Evolutionary conservation across 1,139 yeast species (phyloP).

Genomic region (Candida freyschussii): DNA sequence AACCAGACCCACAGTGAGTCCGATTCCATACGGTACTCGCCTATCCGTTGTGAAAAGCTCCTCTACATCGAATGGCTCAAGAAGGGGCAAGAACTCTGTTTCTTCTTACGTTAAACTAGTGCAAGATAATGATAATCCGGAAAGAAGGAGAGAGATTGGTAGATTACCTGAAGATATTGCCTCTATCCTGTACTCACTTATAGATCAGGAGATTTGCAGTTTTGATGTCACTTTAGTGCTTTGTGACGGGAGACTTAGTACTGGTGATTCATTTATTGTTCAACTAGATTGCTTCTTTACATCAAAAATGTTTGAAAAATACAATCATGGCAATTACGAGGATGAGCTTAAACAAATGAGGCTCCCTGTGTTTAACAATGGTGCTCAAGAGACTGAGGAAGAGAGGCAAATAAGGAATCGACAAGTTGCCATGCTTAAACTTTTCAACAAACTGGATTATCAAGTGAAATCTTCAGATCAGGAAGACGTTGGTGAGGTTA

Average conservation of each 20-base stretch:
- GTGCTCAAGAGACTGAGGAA: slow-evolving; percentile 42
- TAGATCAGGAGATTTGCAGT: slow-evolving; percentile 50
- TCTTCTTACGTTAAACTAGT: slow-evolving; percentile 22
- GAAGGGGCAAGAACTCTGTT: slow-evolving; percentile 23
- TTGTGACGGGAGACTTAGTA: slow-evolving; percentile 51
- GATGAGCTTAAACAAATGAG: slow-evolving; percentile 21
- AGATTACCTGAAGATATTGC: slow-evolving; percentile 73
- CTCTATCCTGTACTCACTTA: slow-evolving; percentile 58
- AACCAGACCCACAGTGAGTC: slow-evolving; percentile 62
- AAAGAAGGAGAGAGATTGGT: slow-evolving; percentile 57
- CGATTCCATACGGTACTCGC: slow-evolving; percentile 47
- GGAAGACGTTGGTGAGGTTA: slow-evolving; percentile 64
- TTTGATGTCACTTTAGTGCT: slow-evolving; percentile 61
- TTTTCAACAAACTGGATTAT: slow-evolving; percentile 47
- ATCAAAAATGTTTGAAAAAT: slow-evolving; percentile 43
- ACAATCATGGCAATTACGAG: slow-evolving; percentile 8
- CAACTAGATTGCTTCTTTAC: slow-evolving; percentile 61
- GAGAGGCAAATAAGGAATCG: slow-evolving; percentile 51
- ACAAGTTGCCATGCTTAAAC: slow-evolving; percentile 50
- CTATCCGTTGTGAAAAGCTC: slow-evolving; percentile 34
- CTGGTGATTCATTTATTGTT: slow-evolving; percentile 68
- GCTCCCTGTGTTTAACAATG: slow-evolving; percentile 12
- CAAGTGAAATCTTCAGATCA: slow-evolving; percentile 28
- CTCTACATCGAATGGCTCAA: slow-evolving; percentile 28
- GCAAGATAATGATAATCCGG: slow-evolving; percentile 23